Percentiles rank a stretch among this genome's conserved stretches.
Evolutionary conservation across 441 rosid species (phyloP).

Genomic region (Aleurites moluccanus): DNA sequence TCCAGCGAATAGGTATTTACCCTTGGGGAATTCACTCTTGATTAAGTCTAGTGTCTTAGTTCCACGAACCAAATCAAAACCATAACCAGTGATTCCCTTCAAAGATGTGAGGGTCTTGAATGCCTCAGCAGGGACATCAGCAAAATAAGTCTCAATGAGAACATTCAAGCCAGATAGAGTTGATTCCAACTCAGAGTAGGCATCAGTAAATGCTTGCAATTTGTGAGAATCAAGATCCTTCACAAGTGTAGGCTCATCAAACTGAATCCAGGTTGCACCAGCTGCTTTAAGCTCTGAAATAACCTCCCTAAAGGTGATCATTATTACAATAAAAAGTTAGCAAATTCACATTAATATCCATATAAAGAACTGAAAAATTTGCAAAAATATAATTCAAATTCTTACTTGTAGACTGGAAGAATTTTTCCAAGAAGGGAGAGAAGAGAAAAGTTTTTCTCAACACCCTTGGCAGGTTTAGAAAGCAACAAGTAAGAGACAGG

Average conservation of each 20-base stretch:
- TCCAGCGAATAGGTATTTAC: conserved; percentile 91
- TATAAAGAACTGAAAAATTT: not conserved
- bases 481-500: conserved; percentile 95
- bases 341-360: conserved; percentile 3
- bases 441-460: conserved; percentile 73
- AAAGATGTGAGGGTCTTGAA: conserved; percentile 78
- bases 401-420: conserved; percentile 91
- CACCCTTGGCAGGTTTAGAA: conserved; percentile 93
- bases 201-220: conserved; percentile 75
- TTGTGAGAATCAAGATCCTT: conserved; percentile 86
- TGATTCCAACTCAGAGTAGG: conserved; percentile 76
- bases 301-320: conserved; percentile 64
- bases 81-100: conserved; percentile 85
- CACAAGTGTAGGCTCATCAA: conserved; percentile 90
- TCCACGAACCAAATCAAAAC: conserved; percentile 95
- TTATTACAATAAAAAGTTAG: conserved; percentile 21
- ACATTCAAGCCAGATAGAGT: conserved; percentile 82
- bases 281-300: conserved; percentile 89
- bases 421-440: conserved; percentile 86
- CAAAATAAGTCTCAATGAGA: conserved; percentile 88
- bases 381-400: not conserved
- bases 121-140: conserved; percentile 82
- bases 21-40: conserved; percentile 74
- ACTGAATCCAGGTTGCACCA: conserved; percentile 95
- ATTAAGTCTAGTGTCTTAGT: conserved; percentile 74